Conservation (phyloP, 305 asterid species). For the Withania somnifera region DNA sequence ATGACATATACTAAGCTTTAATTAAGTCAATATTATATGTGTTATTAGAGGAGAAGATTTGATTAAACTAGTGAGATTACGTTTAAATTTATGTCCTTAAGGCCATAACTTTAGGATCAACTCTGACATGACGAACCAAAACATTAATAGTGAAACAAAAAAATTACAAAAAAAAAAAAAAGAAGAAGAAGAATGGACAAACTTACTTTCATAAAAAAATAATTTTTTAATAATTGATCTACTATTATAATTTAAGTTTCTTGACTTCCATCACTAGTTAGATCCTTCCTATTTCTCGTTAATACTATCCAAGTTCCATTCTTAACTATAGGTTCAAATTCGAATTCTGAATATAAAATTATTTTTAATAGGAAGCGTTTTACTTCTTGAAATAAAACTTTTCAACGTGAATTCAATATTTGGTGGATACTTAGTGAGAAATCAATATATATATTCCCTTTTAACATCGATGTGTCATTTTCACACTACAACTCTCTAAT, state of each 20-base stretch:
- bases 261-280: neutral
- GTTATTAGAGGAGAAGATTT: neutral
- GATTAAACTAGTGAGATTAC: neutral
- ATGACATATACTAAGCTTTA: neutral
- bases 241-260: neutral
- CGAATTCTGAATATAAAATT: neutral
- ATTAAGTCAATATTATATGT: neutral
- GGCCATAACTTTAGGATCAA: neutral
- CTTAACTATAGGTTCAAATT: neutral
- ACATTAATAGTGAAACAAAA: neutral
- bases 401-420: too few relatives aligned
- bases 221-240: neutral
- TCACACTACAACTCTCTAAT: neutral
- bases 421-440: too few relatives aligned
- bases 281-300: neutral
- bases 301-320: neutral
- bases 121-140: neutral
- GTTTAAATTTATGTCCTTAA: neutral
- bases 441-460: neutral
- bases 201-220: neutral
- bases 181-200: neutral
- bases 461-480: neutral
- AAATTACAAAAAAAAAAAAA: too few relatives aligned
- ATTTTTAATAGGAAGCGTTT: neutral
- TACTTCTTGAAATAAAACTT: neutral